These are phyloP conservation scores for Luvunga scandens DNA, from an alignment of 345 rosid genomes.

Conservation along the genomic window DNA sequence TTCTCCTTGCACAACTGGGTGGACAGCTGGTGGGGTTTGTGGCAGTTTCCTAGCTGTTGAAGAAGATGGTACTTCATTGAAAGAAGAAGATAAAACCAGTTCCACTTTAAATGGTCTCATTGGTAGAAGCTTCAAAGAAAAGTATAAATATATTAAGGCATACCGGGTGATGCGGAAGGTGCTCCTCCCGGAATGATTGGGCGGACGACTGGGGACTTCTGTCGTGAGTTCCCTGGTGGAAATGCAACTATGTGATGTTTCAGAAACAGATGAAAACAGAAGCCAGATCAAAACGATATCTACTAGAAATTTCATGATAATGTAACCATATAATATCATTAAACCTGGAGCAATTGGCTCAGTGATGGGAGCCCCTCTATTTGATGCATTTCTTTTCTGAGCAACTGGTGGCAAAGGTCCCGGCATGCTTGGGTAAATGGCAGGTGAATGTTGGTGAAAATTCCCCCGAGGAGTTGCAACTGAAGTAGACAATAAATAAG, in stretches of 20 bases:
- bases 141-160: constrained; percentile 3
- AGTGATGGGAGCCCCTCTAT: constrained; percentile 18
- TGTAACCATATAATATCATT: neutral
- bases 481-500: constrained; percentile 18
- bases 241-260: constrained; percentile 29
- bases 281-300: constrained; percentile 10
- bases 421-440: constrained; percentile 22
- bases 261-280: constrained; percentile 12
- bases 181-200: constrained; percentile 19
- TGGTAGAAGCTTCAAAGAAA: neutral
- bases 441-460: constrained; percentile 19
- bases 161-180: constrained; percentile 28
- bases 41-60: constrained; percentile 32
- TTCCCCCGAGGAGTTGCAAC: constrained; percentile 20
- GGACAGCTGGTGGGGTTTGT: constrained; percentile 34
- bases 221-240: constrained; percentile 31
- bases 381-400: constrained; percentile 17
- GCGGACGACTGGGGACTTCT: constrained; percentile 23
- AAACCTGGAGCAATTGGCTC: constrained; percentile 15
- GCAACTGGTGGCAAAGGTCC: constrained; percentile 19
- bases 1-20: constrained; percentile 36
- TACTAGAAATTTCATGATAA: constrained; percentile 2
- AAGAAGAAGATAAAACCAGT: neutral
- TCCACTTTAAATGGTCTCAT: constrained; percentile 5
- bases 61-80: constrained; percentile 33